A percentile compares a stretch with the other conserved stretches of the same genome.
Evolutionary conservation across 2,329 filamentous ascomycete genomes (phyloP).

Genomic region (Aureobasidium sp.): DNA sequence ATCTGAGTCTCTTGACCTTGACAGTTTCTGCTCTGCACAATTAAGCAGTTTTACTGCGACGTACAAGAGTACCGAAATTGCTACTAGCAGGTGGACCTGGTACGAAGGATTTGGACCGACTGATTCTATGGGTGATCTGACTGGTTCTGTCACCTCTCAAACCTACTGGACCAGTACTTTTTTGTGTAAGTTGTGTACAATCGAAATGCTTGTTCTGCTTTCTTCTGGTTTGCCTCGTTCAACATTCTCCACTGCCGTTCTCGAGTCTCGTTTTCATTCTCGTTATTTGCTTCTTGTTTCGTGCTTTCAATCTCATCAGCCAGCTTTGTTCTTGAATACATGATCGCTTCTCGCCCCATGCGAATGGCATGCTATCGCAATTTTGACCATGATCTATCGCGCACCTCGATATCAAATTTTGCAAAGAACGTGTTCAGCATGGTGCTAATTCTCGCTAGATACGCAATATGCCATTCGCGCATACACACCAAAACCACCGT

Average conservation of each 20-base stretch:
- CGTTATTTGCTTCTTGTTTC: not conserved
- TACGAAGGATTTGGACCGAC: slow-evolving; percentile 18
- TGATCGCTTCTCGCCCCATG: not conserved
- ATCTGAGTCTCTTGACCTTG: not conserved
- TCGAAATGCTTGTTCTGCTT: not conserved
- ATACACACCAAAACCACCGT: slow-evolving; percentile 17
- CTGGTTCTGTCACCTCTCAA: slow-evolving; percentile 16
- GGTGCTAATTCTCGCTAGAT: slow-evolving; percentile 12
- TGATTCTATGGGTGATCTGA: slow-evolving; percentile 13
- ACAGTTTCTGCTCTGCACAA: not conserved
- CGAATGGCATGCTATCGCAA: too few species aligned
- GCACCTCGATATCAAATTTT: not conserved
- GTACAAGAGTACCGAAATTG: slow-evolving; percentile 12
- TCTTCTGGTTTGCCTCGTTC: not conserved
- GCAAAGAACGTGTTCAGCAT: not conserved
- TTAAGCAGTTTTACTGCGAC: not conserved
- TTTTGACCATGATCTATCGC: not conserved
- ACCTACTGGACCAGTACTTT: slow-evolving; percentile 16
- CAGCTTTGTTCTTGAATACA: not conserved
- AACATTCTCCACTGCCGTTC: not conserved
- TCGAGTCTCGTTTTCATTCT: not conserved
- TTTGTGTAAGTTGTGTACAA: slow-evolving; percentile 6
- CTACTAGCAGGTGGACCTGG: slow-evolving; percentile 16
- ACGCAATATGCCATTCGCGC: slow-evolving; percentile 16
- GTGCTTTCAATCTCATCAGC: not conserved